A percentile compares a stretch with the other conserved stretches of the same genome.
These are phyloP conservation scores for Paramecium octaurelia DNA, from an alignment of 73 alveolate species.

Conservation along the genomic window DNA sequence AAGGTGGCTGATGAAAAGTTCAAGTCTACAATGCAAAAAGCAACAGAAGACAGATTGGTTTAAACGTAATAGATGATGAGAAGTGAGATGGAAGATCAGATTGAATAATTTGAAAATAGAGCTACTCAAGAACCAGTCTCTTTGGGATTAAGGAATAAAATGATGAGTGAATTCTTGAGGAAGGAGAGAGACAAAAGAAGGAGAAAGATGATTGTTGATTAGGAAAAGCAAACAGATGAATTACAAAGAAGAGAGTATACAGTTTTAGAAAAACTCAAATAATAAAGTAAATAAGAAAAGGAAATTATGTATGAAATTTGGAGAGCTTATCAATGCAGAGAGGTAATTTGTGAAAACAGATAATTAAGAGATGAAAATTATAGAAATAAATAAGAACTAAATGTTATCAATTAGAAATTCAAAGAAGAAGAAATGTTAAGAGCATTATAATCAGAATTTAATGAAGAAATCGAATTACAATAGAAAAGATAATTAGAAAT, in stretches of 20 bases:
- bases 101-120: constrained; percentile 85
- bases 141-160: constrained; percentile 77
- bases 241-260: constrained; percentile 87
- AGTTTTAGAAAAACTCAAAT: constrained; percentile 78
- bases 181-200: constrained; percentile 95
- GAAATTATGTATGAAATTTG: constrained; percentile 92
- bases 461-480: constrained; percentile 65
- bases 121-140: constrained; percentile 74
- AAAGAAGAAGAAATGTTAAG: constrained; percentile 89
- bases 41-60: constrained; percentile 74
- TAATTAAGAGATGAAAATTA: constrained; percentile 91
- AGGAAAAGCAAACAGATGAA: constrained; percentile 90
- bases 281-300: constrained; percentile 89
- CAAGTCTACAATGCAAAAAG: constrained; percentile 83
- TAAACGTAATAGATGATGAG: constrained; percentile 75
- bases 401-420: constrained; percentile 78
- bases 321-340: constrained; percentile 91
- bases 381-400: constrained; percentile 87
- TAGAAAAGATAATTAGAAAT: constrained; percentile 49
- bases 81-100: constrained; percentile 78
- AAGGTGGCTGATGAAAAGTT: constrained; percentile 88
- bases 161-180: constrained; percentile 83
- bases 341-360: constrained; percentile 85
- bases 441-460: constrained; percentile 76
- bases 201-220: constrained; percentile 92